These are phyloP conservation scores for Corynascus novoguineensis DNA, from an alignment of 495 filamentous ascomycete genomes.

Conservation along the genomic window DNA sequence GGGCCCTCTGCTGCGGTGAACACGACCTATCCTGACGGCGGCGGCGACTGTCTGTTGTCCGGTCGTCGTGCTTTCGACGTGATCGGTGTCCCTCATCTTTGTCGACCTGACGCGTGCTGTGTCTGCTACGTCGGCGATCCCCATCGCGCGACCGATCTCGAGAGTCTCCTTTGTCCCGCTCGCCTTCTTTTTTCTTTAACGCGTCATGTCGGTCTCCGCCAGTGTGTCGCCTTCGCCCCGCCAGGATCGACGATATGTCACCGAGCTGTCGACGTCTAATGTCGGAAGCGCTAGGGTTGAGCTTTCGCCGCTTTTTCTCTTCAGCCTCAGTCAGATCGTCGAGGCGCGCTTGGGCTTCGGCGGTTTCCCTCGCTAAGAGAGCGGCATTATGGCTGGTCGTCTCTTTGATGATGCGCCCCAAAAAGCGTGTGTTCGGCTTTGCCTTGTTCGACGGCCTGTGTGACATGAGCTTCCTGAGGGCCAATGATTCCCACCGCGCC, in stretches of 20 bases:
- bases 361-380: constrained; percentile 73
- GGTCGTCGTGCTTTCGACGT: constrained; percentile 14
- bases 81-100: constrained; percentile 6
- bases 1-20: constrained; percentile 19
- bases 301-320: constrained; percentile 34
- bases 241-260: constrained; percentile 47
- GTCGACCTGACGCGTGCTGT: not conserved
- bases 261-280: constrained; percentile 48
- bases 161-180: constrained; percentile 1
- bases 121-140: not conserved
- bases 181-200: not conserved
- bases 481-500: not conserved
- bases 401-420: constrained; percentile 81
- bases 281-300: constrained; percentile 37
- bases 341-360: constrained; percentile 46
- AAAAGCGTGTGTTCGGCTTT: constrained; percentile 85
- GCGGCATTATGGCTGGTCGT: constrained; percentile 88
- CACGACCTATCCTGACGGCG: constrained; percentile 21
- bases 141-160: not conserved
- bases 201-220: constrained; percentile 5
- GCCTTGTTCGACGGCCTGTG: constrained; percentile 58
- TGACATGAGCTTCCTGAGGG: constrained; percentile 8
- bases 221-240: constrained; percentile 37
- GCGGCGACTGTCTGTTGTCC: not conserved
- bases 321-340: constrained; percentile 40